phyloP scores from a whole-genome alignment of 108 stramenopile genomes.

The Schizochytrium sp. region DNA sequence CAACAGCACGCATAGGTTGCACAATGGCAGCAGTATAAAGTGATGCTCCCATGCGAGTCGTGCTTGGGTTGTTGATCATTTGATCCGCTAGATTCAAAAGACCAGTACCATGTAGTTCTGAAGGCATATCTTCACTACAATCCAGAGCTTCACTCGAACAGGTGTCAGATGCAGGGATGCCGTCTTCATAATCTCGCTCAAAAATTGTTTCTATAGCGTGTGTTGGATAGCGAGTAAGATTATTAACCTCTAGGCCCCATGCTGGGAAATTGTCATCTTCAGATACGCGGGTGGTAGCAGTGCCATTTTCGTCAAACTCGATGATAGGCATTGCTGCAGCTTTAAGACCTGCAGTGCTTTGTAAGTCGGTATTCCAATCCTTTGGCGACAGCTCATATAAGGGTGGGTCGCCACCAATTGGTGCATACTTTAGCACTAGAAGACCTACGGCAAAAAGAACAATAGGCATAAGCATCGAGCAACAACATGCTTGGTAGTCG shows the following conservation, averaged over 20 bases:
- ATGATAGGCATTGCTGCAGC: not conserved
- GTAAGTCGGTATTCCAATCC: constrained; percentile 58
- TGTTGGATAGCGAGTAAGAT: not conserved
- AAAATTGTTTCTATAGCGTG: constrained; percentile 4
- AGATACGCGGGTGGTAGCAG: not conserved
- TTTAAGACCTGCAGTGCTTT: not conserved
- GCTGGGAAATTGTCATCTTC: not conserved
- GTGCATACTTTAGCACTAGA: not conserved
- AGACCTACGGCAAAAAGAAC: constrained; percentile 62
- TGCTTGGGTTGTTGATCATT: not conserved
- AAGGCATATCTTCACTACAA: not conserved
- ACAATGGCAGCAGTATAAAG: not conserved
- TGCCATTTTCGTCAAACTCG: constrained; percentile 41
- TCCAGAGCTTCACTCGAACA: not conserved
- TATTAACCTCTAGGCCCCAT: not conserved
- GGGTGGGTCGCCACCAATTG: not conserved
- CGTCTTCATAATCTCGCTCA: constrained; percentile 7
- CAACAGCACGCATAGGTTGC: constrained; percentile 39
- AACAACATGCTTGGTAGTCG: constrained; percentile 48
- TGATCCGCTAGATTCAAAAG: not conserved
- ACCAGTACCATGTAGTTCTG: not conserved
- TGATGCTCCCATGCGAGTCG: constrained; percentile 1
- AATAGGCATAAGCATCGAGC: constrained; percentile 62
- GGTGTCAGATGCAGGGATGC: not conserved
- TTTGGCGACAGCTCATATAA: constrained; percentile 17